phyloP scores from a whole-genome alignment of 495 filamentous ascomycete genomes.

The Xylaria scruposa region DNA sequence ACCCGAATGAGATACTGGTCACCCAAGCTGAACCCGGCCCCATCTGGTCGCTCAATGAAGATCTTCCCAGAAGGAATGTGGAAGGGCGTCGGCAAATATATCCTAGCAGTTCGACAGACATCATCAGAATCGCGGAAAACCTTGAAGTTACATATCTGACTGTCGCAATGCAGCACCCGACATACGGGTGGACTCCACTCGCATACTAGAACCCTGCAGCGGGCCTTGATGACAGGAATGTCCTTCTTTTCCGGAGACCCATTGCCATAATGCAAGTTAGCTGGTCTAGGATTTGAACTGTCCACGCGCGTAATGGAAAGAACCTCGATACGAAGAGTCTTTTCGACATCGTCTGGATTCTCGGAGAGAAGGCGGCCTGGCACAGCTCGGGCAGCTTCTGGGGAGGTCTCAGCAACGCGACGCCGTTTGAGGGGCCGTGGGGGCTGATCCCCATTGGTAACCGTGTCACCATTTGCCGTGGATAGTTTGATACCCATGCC shows the following conservation, averaged over 20 bases:
- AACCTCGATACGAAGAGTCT: constrained; percentile 54
- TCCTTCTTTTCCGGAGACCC: constrained; percentile 47
- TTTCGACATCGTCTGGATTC: constrained; percentile 40
- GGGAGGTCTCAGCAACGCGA: constrained; percentile 44
- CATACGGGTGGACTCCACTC: constrained; percentile 34
- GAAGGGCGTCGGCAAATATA: constrained; percentile 53
- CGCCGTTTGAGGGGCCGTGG: constrained; percentile 48
- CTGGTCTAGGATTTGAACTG: constrained; percentile 21
- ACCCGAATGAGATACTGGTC: constrained; percentile 54
- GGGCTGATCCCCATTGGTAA: constrained; percentile 37
- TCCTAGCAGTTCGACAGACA: constrained; percentile 49
- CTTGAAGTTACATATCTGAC: constrained; percentile 53
- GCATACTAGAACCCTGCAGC: constrained; percentile 53
- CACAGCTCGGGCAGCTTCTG: constrained; percentile 33
- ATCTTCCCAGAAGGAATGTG: constrained; percentile 55
- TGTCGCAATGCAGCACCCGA: constrained; percentile 52
- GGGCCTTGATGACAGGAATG: constrained; percentile 45
- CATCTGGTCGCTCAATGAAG: constrained; percentile 50
- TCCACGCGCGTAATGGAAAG: constrained; percentile 55
- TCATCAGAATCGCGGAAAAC: constrained; percentile 53
- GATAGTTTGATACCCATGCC: constrained; percentile 53
- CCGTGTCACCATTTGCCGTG: constrained; percentile 43
- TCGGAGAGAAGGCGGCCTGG: constrained; percentile 40
- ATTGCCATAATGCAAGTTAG: constrained; percentile 26
- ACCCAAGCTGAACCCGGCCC: constrained; percentile 49